Evolutionary conservation across 345 rosid species (phyloP).

Genomic region (Melastoma malabathricum): DNA sequence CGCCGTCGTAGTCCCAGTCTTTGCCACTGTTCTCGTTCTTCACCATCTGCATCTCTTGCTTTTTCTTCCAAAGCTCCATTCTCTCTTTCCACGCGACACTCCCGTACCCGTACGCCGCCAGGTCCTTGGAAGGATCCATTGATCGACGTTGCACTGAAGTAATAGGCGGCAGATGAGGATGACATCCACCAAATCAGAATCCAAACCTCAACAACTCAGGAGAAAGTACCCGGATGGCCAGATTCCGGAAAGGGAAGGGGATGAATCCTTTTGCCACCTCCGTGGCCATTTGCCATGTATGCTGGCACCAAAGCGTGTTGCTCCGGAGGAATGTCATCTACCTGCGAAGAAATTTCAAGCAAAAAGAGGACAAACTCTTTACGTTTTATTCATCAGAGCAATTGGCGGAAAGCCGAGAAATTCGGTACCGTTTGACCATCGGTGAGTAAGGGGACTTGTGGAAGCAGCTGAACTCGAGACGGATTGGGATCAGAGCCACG

Average conservation of each 20-base stretch:
- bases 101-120: slow-evolving; percentile 44
- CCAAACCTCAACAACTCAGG: neutral
- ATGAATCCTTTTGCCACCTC: slow-evolving; percentile 20
- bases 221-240: slow-evolving; percentile 13
- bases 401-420: too few relatives aligned
- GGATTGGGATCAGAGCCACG: too few relatives aligned
- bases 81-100: slow-evolving; percentile 51
- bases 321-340: slow-evolving; percentile 24
- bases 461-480: too few relatives aligned
- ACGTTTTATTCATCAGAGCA: too few relatives aligned
- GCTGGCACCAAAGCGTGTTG: slow-evolving; percentile 41
- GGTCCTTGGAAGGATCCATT: slow-evolving; percentile 38
- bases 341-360: too few relatives aligned
- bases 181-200: neutral
- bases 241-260: slow-evolving; percentile 19
- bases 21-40: slow-evolving; percentile 16
- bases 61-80: slow-evolving; percentile 31
- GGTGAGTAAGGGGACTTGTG: too few relatives aligned
- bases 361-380: too few relatives aligned
- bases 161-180: neutral
- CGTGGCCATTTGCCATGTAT: slow-evolving; percentile 13
- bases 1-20: slow-evolving; percentile 22
- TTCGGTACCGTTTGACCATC: too few relatives aligned
- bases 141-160: slow-evolving; percentile 29
- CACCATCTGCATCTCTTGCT: slow-evolving; percentile 18